These are phyloP conservation scores for Amborella trichopoda DNA, from an alignment of 164 flowering plant genomes.

Conservation along the genomic window DNA sequence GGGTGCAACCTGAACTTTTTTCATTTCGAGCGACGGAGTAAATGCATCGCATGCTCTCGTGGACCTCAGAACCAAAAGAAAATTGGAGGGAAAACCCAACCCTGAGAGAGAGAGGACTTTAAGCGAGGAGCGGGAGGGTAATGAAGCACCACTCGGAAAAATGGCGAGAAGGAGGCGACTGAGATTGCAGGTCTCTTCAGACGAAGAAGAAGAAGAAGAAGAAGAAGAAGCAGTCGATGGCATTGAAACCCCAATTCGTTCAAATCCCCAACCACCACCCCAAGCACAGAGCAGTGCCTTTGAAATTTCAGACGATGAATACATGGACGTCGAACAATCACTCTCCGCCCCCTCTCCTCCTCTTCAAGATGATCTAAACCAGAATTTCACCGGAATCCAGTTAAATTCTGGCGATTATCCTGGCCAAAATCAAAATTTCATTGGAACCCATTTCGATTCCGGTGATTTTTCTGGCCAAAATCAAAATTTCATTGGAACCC, in stretches of 20 bases:
- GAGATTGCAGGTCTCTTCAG: constrained; percentile 26
- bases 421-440: too few relatives aligned
- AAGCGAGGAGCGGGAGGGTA: too few relatives aligned
- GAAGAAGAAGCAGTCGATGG: constrained; percentile 4
- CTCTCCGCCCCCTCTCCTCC: constrained; percentile 17
- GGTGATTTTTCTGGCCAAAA: too few relatives aligned
- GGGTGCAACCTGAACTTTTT: not conserved
- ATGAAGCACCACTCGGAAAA: not conserved
- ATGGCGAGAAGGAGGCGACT: constrained; percentile 37
- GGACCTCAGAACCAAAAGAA: not conserved
- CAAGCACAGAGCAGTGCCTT: constrained; percentile 13
- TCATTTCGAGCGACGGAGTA: not conserved
- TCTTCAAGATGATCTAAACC: not conserved
- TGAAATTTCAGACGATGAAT: constrained; percentile 40
- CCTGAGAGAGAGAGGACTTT: not conserved
- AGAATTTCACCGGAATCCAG: not conserved
- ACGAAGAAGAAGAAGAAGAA: constrained; percentile 41
- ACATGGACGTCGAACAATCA: constrained; percentile 36
- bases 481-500: too few relatives aligned
- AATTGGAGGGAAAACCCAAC: not conserved
- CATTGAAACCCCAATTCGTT: not conserved
- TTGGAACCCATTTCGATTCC: too few relatives aligned
- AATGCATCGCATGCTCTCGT: not conserved
- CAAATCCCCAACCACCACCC: constrained; percentile 4
- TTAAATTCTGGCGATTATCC: constrained; percentile 9